Evolutionary conservation across 169 alveolate species (phyloP), one percentile per base, ranked within the genome.

Genomic region (Cryptosporidium viatorum): DNA sequence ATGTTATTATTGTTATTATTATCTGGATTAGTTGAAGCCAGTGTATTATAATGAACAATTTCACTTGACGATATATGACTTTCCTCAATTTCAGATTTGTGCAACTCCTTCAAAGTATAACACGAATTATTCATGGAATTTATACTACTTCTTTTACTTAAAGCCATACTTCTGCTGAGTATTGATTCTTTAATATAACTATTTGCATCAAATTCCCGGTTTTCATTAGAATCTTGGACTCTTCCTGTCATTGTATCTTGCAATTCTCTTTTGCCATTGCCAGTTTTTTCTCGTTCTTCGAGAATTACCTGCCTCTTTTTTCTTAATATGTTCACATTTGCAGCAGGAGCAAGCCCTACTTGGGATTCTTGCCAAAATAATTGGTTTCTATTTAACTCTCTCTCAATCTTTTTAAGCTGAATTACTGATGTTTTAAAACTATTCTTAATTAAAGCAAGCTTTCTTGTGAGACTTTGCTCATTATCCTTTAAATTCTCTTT

Each of bases 291-390:
- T 35, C 9, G 50, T 31, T 37, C 23, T 21, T 58, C 71, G 3
- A 10, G 29, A 55, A 58, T 23, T 10, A 37, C 37, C 12, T 59
- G 70, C 31, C 65, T 73, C 14, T 65, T 59, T 29, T 80, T 80
- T 43, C 29, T 80, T 18, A 41, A 37, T 16, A 73, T 60, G 9
- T 31, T 80, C 48, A 12, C 43, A 65, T 80, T 80, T 65, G 39
- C 43, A 39, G 69, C 89, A 12, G 89, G 89, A n/a, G 89, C 89
- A n/a, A 80, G 69, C 2, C 89, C 89, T 26, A 80, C 50, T 23
- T 80, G 89, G 18, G 59, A 39, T 37, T 80, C 89, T 16, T 62
- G 62, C 69, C 73, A 80, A 43, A 62, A 80, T n/a, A 80, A 43
- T n/a, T 58, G 89, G 18, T 65, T 39, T 31, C 89, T 80, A 62